These are phyloP conservation scores for Dothideomycetes sp. DNA, from an alignment of 2,329 filamentous ascomycete species.

Conservation along the genomic window DNA sequence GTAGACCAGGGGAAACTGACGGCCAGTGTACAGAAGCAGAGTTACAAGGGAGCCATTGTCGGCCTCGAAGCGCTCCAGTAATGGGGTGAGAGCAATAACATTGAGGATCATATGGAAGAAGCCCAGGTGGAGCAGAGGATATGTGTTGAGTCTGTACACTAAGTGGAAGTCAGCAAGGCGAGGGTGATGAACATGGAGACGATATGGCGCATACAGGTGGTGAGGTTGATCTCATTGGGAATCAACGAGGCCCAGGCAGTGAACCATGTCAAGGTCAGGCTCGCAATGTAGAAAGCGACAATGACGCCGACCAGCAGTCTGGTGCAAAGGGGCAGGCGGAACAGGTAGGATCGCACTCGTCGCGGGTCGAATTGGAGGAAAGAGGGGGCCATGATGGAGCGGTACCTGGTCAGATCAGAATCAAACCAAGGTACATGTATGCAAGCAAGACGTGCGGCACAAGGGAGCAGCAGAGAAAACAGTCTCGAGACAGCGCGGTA, in stretches of 20 bases:
- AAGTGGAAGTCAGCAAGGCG: slow-evolving; percentile 10
- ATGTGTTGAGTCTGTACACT: slow-evolving; percentile 93
- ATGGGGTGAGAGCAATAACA: slow-evolving; percentile 66
- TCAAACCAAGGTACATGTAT: background rate
- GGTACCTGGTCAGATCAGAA: background rate
- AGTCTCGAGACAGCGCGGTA: too few species aligned
- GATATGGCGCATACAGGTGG: slow-evolving; percentile 48
- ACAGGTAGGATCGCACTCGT: slow-evolving; percentile 68
- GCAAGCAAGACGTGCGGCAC: too few species aligned
- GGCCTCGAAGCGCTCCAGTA: slow-evolving; percentile 85
- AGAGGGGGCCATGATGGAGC: slow-evolving; percentile 26
- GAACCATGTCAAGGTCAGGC: slow-evolving; percentile 61
- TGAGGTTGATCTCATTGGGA: slow-evolving; percentile 62
- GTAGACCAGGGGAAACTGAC: slow-evolving; percentile 44
- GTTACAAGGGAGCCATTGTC: slow-evolving; percentile 86
- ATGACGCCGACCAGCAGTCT: slow-evolving; percentile 58
- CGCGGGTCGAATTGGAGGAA: slow-evolving; percentile 55
- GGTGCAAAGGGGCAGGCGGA: slow-evolving; percentile 81
- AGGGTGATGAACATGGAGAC: background rate
- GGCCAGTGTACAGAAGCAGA: slow-evolving; percentile 79
- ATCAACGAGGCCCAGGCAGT: slow-evolving; percentile 68
- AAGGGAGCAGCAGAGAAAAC: too few species aligned
- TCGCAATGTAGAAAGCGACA: slow-evolving; percentile 55
- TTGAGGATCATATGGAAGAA: slow-evolving; percentile 76
- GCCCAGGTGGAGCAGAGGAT: slow-evolving; percentile 73